Conservation (phyloP, 2,329 filamentous ascomycete genomes). For the Cordyceps fumosorosea region DNA sequence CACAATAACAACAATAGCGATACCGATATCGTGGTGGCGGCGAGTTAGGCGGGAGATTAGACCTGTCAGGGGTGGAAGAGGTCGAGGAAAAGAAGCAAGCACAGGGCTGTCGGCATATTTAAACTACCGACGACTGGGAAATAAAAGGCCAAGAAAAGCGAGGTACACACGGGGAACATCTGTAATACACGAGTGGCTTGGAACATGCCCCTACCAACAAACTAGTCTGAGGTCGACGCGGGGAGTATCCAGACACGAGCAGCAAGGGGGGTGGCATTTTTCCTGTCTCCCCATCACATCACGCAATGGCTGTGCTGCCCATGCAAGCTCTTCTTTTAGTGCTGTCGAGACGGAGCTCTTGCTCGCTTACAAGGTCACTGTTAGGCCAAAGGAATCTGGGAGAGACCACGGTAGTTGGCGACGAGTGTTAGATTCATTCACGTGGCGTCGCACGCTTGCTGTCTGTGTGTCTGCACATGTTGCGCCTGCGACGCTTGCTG, state of each 20-base stretch:
- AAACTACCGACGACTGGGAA: not conserved
- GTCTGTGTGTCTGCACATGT: not conserved
- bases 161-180: not conserved
- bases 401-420: not conserved
- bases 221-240: not conserved
- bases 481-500: not conserved
- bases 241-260: not conserved
- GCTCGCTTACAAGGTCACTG: not conserved
- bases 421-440: not conserved
- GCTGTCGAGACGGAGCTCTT: not conserved
- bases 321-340: no score
- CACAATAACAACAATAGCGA: not conserved
- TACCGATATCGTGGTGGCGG: not conserved
- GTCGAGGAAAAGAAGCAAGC: not conserved
- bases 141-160: not conserved
- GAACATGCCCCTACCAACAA: not conserved
- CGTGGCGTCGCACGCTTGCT: not conserved
- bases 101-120: conserved; percentile 6
- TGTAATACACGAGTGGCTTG: not conserved
- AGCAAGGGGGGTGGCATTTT: not conserved
- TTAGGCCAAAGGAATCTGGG: not conserved
- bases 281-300: not conserved
- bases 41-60: conserved; percentile 3
- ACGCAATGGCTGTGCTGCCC: no score
- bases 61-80: not conserved